Evolutionary conservation across 2,329 filamentous ascomycete genomes (phyloP).

Genomic region (Penicillium sp.): DNA sequence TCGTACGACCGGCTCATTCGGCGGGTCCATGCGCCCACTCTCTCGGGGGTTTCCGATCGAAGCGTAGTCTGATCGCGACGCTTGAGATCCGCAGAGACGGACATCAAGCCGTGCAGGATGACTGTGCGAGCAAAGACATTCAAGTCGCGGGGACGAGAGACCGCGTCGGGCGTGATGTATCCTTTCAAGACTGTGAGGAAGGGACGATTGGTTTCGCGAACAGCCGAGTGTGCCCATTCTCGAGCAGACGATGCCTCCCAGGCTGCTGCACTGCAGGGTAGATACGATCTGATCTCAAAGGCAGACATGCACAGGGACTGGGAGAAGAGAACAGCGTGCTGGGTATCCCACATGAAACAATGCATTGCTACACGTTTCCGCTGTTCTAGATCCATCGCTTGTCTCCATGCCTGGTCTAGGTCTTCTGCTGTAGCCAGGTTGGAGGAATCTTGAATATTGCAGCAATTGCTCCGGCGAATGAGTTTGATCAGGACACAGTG

Average conservation of each 20-base stretch:
- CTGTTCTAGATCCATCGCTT: slow-evolving; percentile 54
- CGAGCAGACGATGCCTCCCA: slow-evolving; percentile 56
- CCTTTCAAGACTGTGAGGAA: slow-evolving; percentile 54
- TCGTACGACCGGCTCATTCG: slow-evolving; percentile 52
- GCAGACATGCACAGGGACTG: slow-evolving; percentile 63
- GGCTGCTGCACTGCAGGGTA: slow-evolving; percentile 51
- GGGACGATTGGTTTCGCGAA: slow-evolving; percentile 34
- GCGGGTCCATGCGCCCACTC: slow-evolving; percentile 47
- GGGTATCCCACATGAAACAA: slow-evolving; percentile 63
- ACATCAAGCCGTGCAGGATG: slow-evolving; percentile 59
- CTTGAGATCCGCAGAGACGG: slow-evolving; percentile 58
- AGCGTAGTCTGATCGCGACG: slow-evolving; percentile 58
- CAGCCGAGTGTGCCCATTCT: slow-evolving; percentile 46
- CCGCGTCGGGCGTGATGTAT: slow-evolving; percentile 47
- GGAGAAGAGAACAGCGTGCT: slow-evolving; percentile 61
- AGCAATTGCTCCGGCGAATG: slow-evolving; percentile 51
- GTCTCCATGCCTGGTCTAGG: slow-evolving; percentile 48
- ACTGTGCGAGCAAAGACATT: slow-evolving; percentile 52
- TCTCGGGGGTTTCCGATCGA: slow-evolving; percentile 40
- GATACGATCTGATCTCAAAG: slow-evolving; percentile 54
- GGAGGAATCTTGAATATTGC: slow-evolving; percentile 40
- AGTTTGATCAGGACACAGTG: slow-evolving; percentile 53
- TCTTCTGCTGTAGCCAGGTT: slow-evolving; percentile 35
- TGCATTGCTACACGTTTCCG: slow-evolving; percentile 57
- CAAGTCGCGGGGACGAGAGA: slow-evolving; percentile 37